Evolutionary conservation across 73 alveolate species (phyloP), one percentile per base, ranked within the genome.

Genomic region (Tetrahymena malaccensis): DNA sequence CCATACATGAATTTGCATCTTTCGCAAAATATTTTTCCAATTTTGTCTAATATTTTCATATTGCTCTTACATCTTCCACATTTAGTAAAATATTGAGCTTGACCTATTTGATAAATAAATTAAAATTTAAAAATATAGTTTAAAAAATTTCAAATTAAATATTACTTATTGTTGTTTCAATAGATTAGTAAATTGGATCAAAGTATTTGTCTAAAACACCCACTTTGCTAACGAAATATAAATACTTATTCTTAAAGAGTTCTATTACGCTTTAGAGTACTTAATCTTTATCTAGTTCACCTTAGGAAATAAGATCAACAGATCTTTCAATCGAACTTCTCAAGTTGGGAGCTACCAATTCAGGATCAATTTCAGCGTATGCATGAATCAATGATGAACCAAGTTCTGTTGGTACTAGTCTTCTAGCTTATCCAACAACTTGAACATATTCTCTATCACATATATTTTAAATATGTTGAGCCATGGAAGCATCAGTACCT

Each of bases 401-500:
- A 85, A 99, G 97, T 94, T 99, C 98, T 11, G 99, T 98, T 12
- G 99, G 99, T 8, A 98, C 99, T 89, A 99, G 97, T 84, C 98
- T 97, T 96, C 99, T 97, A 31, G 99, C 98, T 70, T 95, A 95
- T 37, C 98, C 99, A 58, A 94, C 98, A 37, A 99, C 99, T 95
- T 97, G 94, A 55, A 99, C 99, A 94, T 99, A 99, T 85, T 98
- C 98, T 93, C 99, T 97, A 95, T 99, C 99, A 83, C 99, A 99
- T 58, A 99, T 99, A 98, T 99, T 99, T 97, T 99, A 99, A 94
- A 99, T 99, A 96, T 99, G 99, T 8, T 99, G 98, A 31, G 99
- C 99, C 99, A 99, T 99, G 56, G 99, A 99, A 33, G 99, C 99
- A 97, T 99, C 99, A 19, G 99, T 99, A 27, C 99, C 99, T 22